Evolutionary conservation across 2,329 filamentous ascomycete genomes (phyloP), one percentile per base, ranked within the genome.

Genomic region (Zymoseptoria tritici): DNA sequence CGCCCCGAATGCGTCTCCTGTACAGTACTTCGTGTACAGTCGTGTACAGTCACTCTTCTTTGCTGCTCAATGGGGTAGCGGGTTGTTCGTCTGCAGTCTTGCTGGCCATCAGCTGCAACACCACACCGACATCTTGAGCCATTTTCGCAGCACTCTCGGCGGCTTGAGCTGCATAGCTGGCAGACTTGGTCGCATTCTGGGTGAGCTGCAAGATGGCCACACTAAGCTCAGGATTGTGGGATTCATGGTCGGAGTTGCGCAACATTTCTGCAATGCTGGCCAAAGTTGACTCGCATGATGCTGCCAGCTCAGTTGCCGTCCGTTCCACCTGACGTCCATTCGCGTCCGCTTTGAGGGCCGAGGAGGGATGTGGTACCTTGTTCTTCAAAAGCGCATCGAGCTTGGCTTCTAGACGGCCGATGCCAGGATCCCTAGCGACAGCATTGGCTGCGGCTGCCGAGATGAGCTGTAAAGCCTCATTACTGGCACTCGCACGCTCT

Each of bases 341-440:
- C 2, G 13, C 36, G n/a, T 46, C 36, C 36, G 49, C 53, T 42
- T 56, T 55, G 54, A 46, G 49, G 16, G 8, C 46, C 19, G 55
- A 46, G 2, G 29, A 20, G 22, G 24, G 55, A 24, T 26, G 24
- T 13, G 53, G 11, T 22, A 36, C 36, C 49, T 49, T 57, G 36
- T 16, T 56, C 4, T 13, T 53, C n/a, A 60, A 36, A 21, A 62
- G 46, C 19, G 54, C 53, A 20, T 61, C 59, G n/a, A 63, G 60
- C 24, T 61, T 63, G 11, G 61, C 57, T 50, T 63, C 61, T 8
- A 63, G 36, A 29, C 61, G 61, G 26, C 59, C 59, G 36, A 63
- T 50, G 3, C 52, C 52, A 20, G 60, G 60, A 55, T 62, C 60
- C 54, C 52, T 46, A 21, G 60, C 57, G 31, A 62, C 36, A 31